A percentile compares a stretch with the other conserved stretches of the same genome.
Evolutionary conservation across 2,329 filamentous ascomycete genomes (phyloP).

Genomic region (Neurospora sp.): DNA sequence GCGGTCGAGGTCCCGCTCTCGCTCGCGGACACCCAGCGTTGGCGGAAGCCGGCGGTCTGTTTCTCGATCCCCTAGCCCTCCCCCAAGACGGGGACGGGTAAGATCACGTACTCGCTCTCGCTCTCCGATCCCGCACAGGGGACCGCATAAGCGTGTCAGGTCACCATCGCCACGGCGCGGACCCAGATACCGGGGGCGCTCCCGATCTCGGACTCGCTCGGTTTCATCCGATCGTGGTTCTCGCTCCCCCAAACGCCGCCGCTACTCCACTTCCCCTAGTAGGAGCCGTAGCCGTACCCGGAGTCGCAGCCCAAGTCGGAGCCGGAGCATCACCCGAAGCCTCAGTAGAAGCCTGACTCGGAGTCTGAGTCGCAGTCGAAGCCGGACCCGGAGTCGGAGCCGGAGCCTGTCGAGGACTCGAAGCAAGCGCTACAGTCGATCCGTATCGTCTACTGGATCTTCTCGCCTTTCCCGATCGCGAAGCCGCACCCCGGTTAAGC

Average conservation of each 20-base stretch:
- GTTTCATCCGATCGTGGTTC: constrained; percentile 25
- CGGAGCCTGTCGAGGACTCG: constrained; percentile 20
- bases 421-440: constrained; percentile 20
- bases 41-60: constrained; percentile 21
- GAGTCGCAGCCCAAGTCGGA: constrained; percentile 8
- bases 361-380: constrained; percentile 3
- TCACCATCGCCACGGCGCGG: constrained; percentile 21
- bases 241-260: constrained; percentile 38
- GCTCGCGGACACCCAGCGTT: constrained; percentile 24
- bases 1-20: constrained; percentile 23
- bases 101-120: constrained; percentile 17
- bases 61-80: constrained; percentile 24
- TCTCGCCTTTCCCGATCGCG: constrained; percentile 27
- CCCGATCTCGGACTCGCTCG: constrained; percentile 15
- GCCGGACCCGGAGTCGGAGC: constrained; percentile 28
- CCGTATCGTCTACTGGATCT: constrained; percentile 30
- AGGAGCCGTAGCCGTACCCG: constrained; percentile 33
- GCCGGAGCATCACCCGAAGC: constrained; percentile 22
- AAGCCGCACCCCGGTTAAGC: constrained; percentile 23
- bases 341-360: constrained; percentile 29
- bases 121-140: constrained; percentile 18
- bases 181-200: constrained; percentile 16
- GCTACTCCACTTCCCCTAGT: constrained; percentile 38
- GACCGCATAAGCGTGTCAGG: constrained; percentile 30
- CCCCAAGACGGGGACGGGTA: constrained; percentile 23